phyloP scores from a whole-genome alignment of 73 alveolate genomes.

The Symbiodinium pilosum region DNA sequence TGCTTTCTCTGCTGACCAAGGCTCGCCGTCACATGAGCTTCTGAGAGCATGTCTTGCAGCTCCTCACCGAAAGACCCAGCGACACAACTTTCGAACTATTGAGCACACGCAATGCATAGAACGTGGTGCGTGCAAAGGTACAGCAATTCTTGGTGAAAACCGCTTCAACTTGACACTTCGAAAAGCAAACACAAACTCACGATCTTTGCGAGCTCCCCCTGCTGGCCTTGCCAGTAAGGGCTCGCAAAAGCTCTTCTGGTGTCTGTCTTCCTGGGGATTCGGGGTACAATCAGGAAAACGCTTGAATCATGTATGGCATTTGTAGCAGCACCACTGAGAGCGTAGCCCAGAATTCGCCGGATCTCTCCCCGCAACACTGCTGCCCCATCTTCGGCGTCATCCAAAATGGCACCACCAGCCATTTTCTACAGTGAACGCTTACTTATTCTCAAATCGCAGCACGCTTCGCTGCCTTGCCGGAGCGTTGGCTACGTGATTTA shows the following conservation, averaged over 20 bases:
- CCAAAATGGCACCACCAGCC: not conserved
- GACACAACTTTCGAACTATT: not conserved
- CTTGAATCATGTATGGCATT: not conserved
- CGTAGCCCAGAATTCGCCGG: slow-evolving; percentile 52
- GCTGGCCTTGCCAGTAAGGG: not conserved
- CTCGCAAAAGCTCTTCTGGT: slow-evolving; percentile 41
- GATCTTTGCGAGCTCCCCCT: not conserved
- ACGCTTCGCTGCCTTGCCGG: too few species aligned
- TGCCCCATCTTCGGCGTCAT: not conserved
- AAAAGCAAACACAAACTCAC: too few species aligned
- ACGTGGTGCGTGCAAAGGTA: not conserved
- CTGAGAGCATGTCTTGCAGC: slow-evolving; percentile 15
- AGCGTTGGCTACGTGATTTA: too few species aligned
- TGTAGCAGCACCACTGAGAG: not conserved
- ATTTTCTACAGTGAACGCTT: not conserved
- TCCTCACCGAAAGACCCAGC: slow-evolving; percentile 24
- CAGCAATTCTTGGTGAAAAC: not conserved
- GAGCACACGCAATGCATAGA: too few species aligned
- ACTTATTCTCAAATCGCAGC: too few species aligned
- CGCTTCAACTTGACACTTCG: too few species aligned
- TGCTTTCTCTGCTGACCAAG: too few species aligned
- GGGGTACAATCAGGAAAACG: not conserved
- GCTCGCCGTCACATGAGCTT: slow-evolving; percentile 43
- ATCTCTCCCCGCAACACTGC: slow-evolving; percentile 50
- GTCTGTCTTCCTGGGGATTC: not conserved